Conservation (phyloP, 2,329 filamentous ascomycete genomes). For the Thielaviopsis cerberus region DNA sequence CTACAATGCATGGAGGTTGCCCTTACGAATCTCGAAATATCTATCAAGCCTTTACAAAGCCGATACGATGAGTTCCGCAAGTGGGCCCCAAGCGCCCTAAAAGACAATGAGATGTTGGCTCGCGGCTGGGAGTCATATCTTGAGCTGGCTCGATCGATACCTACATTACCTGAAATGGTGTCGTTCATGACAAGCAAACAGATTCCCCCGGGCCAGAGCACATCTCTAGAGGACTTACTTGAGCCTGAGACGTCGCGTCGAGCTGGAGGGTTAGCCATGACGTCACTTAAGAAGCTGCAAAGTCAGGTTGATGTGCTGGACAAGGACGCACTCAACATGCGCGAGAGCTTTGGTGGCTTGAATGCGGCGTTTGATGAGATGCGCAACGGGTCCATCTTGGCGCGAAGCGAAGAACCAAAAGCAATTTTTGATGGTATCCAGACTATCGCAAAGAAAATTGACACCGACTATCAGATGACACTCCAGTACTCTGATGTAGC, state of each 20-base stretch:
- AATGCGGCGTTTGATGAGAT: slow-evolving; percentile 45
- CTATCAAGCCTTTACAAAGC: slow-evolving; percentile 51
- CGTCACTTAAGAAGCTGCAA: slow-evolving; percentile 40
- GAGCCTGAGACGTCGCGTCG: slow-evolving; percentile 54
- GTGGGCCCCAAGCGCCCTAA: slow-evolving; percentile 49
- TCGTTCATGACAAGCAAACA: slow-evolving; percentile 39
- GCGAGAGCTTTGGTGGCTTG: slow-evolving; percentile 31
- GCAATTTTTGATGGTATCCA: slow-evolving; percentile 70
- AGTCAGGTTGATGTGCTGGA: slow-evolving; percentile 42
- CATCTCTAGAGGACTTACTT: slow-evolving; percentile 56
- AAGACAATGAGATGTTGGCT: slow-evolving; percentile 47
- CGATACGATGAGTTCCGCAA: slow-evolving; percentile 53
- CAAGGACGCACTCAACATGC: slow-evolving; percentile 37
- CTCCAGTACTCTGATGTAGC: slow-evolving; percentile 47
- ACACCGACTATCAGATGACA: slow-evolving; percentile 66
- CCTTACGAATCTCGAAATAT: slow-evolving; percentile 63
- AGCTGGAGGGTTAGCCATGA: slow-evolving; percentile 46
- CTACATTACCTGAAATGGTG: slow-evolving; percentile 47
- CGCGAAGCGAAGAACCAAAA: slow-evolving; percentile 42
- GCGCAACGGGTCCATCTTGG: slow-evolving; percentile 33
- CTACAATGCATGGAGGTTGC: slow-evolving; percentile 67
- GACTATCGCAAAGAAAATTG: slow-evolving; percentile 68
- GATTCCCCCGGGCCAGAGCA: slow-evolving; percentile 25
- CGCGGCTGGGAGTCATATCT: slow-evolving; percentile 52
- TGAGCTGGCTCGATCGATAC: slow-evolving; percentile 41